Evolutionary conservation across 2,329 filamentous ascomycete species (phyloP).

Genomic region (Trichoderma koningiopsis): DNA sequence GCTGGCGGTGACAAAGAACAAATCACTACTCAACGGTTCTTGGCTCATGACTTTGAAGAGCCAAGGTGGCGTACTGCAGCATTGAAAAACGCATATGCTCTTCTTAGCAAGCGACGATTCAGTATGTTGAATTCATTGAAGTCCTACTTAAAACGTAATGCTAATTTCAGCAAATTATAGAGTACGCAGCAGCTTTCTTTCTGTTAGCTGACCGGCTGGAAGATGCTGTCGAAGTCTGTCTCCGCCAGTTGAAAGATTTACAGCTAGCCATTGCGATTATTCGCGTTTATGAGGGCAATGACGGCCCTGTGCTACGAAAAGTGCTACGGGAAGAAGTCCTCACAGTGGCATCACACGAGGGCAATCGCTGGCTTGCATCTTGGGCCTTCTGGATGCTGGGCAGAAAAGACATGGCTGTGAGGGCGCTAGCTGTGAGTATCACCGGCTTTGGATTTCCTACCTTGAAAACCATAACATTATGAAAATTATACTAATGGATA

Average conservation of each 20-base stretch:
- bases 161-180: constrained; percentile 45
- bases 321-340: constrained; percentile 81
- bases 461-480: background rate
- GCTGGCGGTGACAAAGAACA: constrained; percentile 89
- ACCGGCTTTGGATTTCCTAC: background rate
- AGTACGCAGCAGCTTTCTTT: constrained; percentile 96
- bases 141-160: background rate
- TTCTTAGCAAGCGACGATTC: constrained; percentile 88
- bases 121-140: constrained; percentile 47
- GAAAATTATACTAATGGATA: background rate
- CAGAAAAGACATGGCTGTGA: constrained; percentile 79
- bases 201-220: constrained; percentile 81
- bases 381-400: constrained; percentile 96
- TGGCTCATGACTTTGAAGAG: constrained; percentile 90
- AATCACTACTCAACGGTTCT: constrained; percentile 71
- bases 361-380: constrained; percentile 89
- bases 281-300: constrained; percentile 85
- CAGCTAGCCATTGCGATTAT: constrained; percentile 88
- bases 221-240: constrained; percentile 83
- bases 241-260: constrained; percentile 83
- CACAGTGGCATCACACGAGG: constrained; percentile 73
- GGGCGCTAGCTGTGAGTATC: constrained; percentile 71
- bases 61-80: constrained; percentile 85
- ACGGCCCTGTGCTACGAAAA: constrained; percentile 69
- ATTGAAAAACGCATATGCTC: constrained; percentile 92